A percentile compares a stretch with the other conserved stretches of the same genome.
phyloP scores from a whole-genome alignment of 2,329 filamentous ascomycete species.

The Hypoxylon sp. region DNA sequence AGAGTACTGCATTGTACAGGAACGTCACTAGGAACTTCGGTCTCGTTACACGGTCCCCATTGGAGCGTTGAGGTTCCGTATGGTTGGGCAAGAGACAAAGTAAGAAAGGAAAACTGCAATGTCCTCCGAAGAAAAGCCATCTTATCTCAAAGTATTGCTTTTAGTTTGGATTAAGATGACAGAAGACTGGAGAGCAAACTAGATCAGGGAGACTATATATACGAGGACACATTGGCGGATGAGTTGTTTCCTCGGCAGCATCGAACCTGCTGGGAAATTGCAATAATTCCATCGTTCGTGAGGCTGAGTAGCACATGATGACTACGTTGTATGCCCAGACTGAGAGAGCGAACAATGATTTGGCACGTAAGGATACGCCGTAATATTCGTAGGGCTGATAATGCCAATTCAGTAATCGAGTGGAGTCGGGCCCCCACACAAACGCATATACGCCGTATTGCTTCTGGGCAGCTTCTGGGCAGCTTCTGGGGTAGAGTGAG shows the following conservation, averaged over 20 bases:
- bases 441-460: constrained; percentile 39
- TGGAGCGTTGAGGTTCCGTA: constrained; percentile 32
- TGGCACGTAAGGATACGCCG: constrained; percentile 22
- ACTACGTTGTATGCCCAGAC: neutral
- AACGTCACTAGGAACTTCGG: constrained; percentile 42
- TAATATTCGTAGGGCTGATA: constrained; percentile 18
- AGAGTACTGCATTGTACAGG: constrained; percentile 57
- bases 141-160: neutral
- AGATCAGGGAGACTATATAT: constrained; percentile 22
- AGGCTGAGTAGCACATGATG: constrained; percentile 14
- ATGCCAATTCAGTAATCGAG: neutral
- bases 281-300: constrained; percentile 6
- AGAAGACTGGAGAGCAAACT: neutral
- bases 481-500: too few species aligned
- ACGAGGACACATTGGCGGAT: neutral
- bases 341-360: neutral
- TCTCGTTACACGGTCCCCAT: constrained; percentile 47
- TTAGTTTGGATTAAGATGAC: constrained; percentile 10
- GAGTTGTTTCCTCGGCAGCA: neutral
- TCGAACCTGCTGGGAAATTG: constrained; percentile 10
- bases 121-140: constrained; percentile 24
- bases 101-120: constrained; percentile 23
- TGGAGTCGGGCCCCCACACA: constrained; percentile 9
- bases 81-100: constrained; percentile 30
- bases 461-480: neutral